Conservation (phyloP, 371 early-diverging fungal genomes). For the Mortierella sp. region DNA sequence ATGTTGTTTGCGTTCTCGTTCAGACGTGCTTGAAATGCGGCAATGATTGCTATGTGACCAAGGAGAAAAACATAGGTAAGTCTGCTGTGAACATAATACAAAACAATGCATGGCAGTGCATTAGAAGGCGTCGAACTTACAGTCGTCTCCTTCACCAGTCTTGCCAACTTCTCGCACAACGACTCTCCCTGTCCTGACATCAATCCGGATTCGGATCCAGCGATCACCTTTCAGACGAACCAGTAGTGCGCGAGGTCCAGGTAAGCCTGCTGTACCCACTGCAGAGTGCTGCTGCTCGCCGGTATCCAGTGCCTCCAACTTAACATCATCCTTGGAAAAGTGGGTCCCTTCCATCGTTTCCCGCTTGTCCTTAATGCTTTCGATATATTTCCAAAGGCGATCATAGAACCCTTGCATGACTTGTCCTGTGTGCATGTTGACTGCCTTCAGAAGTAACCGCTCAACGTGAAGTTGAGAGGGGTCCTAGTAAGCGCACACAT, state of each 20-base stretch:
- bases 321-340: slow-evolving; percentile 42
- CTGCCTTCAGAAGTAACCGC: slow-evolving; percentile 63
- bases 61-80: background rate
- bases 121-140: slow-evolving; percentile 46
- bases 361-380: slow-evolving; percentile 23
- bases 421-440: slow-evolving; percentile 63
- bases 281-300: slow-evolving; percentile 25
- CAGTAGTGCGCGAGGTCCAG: slow-evolving; percentile 57
- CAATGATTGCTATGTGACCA: slow-evolving; percentile 32
- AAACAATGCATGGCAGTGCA: background rate
- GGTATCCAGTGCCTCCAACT: slow-evolving; percentile 28
- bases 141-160: slow-evolving; percentile 66
- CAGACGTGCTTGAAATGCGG: slow-evolving; percentile 41
- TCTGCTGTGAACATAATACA: background rate
- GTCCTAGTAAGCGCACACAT: slow-evolving; percentile 41
- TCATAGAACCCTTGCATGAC: slow-evolving; percentile 65
- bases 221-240: slow-evolving; percentile 67
- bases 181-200: slow-evolving; percentile 68
- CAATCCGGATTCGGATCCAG: slow-evolving; percentile 68
- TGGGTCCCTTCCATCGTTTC: slow-evolving; percentile 24
- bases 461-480: slow-evolving; percentile 67
- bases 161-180: slow-evolving; percentile 67
- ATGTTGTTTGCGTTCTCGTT: slow-evolving; percentile 53
- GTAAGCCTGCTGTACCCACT: slow-evolving; percentile 7
- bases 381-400: slow-evolving; percentile 51